Base-by-base conservation (phyloP, 805 yeast genomes). In the Lipomyces sp. region DNA sequence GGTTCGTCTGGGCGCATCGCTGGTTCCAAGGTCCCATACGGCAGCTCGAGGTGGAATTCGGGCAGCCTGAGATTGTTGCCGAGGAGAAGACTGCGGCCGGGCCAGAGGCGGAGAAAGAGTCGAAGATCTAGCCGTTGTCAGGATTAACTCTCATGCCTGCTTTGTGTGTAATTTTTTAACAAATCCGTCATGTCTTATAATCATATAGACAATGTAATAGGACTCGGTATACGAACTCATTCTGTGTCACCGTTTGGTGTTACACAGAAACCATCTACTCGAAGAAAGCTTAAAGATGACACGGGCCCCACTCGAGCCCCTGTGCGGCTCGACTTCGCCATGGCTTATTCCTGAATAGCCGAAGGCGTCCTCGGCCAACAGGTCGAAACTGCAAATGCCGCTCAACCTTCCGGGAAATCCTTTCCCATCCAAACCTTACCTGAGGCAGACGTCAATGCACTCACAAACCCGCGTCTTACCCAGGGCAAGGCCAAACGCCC, bases 41-140 rank as follows among this genome's bases (percentile, higher is more conserved):
- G 42, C 42, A 37, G 42, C 42, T 37, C 42, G 42, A 6, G 42
- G 42, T 37, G 42, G 42, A 37, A 37, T 37, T 10, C 2, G 42
- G 42, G 10, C 42, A 37, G 42, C 8, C 42, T 37, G 42, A 2
- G 8, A 37, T 37, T 37, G 42, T 37, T 37, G 42, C 8, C 4
- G 42, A 37, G 42, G 42, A 37, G 42, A 37, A 37, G 42, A 37
- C 42, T 37, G 42, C 8, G 8, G 10, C 42, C 10, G 42, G 42
- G 42, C 42, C 42, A 37, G 42, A 37, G 42, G 42, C 42, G 42
- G 42, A 37, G 42, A 37, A 37, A 37, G 42, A 37, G 42, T 37
- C 42, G 42, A 37, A 37, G 42, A 37, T 37, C 13, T 37, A 37
- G 42, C 42, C 8, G 10, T 37, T 37, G 42, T 37, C 42, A 10